Percentiles rank a stretch among this genome's conserved stretches.
Evolutionary conservation across 169 alveolate genomes (phyloP).

Genomic region (Perkinsus marinus): DNA sequence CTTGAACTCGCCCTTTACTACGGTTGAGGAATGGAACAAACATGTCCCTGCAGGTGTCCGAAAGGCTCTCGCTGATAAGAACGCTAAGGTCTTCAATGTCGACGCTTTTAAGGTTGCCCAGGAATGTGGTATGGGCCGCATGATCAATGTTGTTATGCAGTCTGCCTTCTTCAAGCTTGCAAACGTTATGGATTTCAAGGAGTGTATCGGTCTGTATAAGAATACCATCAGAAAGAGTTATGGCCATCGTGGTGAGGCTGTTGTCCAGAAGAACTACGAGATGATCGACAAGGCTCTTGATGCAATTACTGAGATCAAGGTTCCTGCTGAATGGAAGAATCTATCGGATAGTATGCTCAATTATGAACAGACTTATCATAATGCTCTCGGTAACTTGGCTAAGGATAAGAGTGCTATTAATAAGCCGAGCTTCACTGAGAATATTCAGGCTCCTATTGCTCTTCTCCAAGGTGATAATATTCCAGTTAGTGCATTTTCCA

Average conservation of each 20-base stretch:
- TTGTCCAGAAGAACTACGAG: constrained; percentile 24
- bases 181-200: constrained; percentile 30
- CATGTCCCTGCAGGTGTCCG: constrained; percentile 14
- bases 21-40: constrained; percentile 9
- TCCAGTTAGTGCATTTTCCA: constrained; percentile 29
- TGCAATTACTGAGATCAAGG: constrained; percentile 9
- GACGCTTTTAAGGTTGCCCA: constrained; percentile 34
- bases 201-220: constrained; percentile 26
- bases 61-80: constrained; percentile 11
- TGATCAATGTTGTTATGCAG: constrained; percentile 33
- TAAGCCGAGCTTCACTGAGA: background rate
- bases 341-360: background rate
- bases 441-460: background rate
- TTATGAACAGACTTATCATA: background rate
- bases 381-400: background rate
- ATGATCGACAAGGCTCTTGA: constrained; percentile 23
- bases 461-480: constrained; percentile 28
- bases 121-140: constrained; percentile 32
- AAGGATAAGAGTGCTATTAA: background rate
- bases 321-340: background rate
- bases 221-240: constrained; percentile 39
- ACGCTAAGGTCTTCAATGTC: constrained; percentile 28
- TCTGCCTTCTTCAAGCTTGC: constrained; percentile 33
- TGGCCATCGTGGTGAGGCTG: constrained; percentile 35
- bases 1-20: constrained; percentile 36